A percentile compares a stretch with the other conserved stretches of the same genome.
These are phyloP conservation scores for Sclerotinia nivalis DNA, from an alignment of 2,329 filamentous ascomycete species.

Conservation along the genomic window DNA sequence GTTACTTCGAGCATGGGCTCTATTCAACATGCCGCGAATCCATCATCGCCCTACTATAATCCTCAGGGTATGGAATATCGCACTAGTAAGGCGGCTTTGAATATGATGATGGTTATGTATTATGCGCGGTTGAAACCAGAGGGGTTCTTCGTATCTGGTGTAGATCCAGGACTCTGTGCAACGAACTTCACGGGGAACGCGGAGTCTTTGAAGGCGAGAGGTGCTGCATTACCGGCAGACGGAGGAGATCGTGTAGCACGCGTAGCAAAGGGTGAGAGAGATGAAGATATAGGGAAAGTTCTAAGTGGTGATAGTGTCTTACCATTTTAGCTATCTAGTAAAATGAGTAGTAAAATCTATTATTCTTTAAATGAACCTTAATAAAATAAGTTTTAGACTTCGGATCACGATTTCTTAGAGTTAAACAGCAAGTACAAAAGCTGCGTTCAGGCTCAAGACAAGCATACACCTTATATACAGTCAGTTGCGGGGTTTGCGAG, in stretches of 20 bases:
- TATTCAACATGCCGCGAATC: conserved; percentile 25
- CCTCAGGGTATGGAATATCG: conserved; percentile 18
- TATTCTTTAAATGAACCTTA: too few relatives aligned
- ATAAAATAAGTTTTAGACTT: too few relatives aligned
- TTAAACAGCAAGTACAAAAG: too few relatives aligned
- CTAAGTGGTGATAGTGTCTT: conserved; percentile 28
- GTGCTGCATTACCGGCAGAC: conserved; percentile 36
- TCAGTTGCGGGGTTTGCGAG: too few relatives aligned
- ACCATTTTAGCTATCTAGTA: conserved; percentile 16
- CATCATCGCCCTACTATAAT: conserved; percentile 22
- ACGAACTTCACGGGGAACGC: conserved; percentile 24
- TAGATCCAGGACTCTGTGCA: conserved; percentile 29
- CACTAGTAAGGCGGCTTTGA: conserved; percentile 25
- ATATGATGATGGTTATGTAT: conserved; percentile 25
- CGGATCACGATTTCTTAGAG: too few relatives aligned
- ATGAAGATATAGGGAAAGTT: conserved; percentile 32
- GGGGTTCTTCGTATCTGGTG: conserved; percentile 27
- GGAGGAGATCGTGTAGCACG: conserved; percentile 40
- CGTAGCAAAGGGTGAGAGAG: conserved; percentile 32
- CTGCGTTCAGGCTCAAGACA: too few relatives aligned
- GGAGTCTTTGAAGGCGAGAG: conserved; percentile 17
- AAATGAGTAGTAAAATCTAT: neutral
- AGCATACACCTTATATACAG: too few relatives aligned
- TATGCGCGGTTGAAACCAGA: conserved; percentile 12
- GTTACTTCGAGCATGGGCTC: conserved; percentile 29